Evolutionary conservation across 345 rosid species (phyloP).

Genomic region (Firmiana major): DNA sequence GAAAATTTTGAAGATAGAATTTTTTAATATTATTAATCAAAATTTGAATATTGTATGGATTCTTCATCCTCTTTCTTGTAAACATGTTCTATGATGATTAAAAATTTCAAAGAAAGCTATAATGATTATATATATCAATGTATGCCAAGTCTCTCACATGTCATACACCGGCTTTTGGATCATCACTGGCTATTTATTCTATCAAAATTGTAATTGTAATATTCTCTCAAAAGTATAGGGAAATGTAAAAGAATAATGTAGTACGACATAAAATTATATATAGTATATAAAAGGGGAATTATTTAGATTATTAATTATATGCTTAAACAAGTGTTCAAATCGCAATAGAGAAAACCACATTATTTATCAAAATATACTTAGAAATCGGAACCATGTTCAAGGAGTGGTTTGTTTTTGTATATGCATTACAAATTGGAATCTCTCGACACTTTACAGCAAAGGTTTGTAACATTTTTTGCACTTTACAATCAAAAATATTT

Average conservation of each 20-base stretch:
- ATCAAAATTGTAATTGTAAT: not conserved
- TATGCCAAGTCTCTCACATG: not conserved
- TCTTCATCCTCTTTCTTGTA: not conserved
- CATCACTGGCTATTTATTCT: not conserved
- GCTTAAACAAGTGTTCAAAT: not conserved
- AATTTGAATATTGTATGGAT: not conserved
- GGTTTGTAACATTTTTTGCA: not conserved
- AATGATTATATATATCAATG: not conserved
- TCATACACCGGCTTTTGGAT: not conserved
- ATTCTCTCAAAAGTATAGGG: not conserved
- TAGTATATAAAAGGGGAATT: not conserved
- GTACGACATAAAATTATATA: not conserved
- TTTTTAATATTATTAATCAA: not conserved
- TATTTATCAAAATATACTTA: not conserved
- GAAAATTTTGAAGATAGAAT: not conserved
- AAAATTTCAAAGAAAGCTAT: not conserved
- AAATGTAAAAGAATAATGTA: conserved; percentile 1
- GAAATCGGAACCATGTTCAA: too few species aligned
- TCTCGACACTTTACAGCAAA: not conserved
- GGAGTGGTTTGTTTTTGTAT: too few species aligned
- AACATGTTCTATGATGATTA: not conserved
- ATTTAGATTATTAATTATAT: not conserved
- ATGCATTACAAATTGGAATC: not conserved
- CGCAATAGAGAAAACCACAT: too few species aligned
- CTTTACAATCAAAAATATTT: not conserved